Percentiles rank a stretch among this genome's conserved stretches.
Evolutionary conservation across 495 filamentous ascomycete species (phyloP).

Genomic region (Amorphotheca resinae): DNA sequence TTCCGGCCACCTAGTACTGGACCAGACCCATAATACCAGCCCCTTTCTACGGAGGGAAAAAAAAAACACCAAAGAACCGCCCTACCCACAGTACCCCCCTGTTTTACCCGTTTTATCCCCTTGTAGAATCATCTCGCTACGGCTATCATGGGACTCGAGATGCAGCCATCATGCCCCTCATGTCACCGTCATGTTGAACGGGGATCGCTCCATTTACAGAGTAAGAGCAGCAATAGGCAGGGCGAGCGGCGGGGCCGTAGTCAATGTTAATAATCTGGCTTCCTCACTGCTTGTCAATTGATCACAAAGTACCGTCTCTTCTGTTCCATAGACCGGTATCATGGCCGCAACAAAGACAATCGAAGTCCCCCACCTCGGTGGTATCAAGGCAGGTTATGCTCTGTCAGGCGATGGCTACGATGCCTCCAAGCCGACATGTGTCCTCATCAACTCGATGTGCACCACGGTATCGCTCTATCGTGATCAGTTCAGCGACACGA

Average conservation of each 20-base stretch:
- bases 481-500: slow-evolving; percentile 32
- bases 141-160: too few relatives aligned
- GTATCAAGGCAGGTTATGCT: slow-evolving; percentile 41
- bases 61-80: too few relatives aligned
- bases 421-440: slow-evolving; percentile 41
- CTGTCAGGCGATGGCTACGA: slow-evolving; percentile 32
- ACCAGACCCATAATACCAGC: too few relatives aligned
- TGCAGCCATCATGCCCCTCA: too few relatives aligned
- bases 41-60: too few relatives aligned
- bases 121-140: too few relatives aligned
- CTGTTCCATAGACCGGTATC: slow-evolving; percentile 1
- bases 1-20: too few relatives aligned
- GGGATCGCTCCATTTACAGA: too few relatives aligned
- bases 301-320: not conserved
- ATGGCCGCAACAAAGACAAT: slow-evolving; percentile 28
- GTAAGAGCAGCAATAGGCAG: too few relatives aligned
- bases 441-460: slow-evolving; percentile 48
- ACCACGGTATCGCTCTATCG: slow-evolving; percentile 39
- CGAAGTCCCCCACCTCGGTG: slow-evolving; percentile 40
- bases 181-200: too few relatives aligned
- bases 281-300: not conserved
- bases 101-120: too few relatives aligned
- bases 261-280: not conserved
- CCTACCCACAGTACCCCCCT: too few relatives aligned
- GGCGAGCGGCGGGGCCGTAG: not conserved